These are phyloP conservation scores for Wickerhamiella nectarea DNA, from an alignment of 805 yeast species.

Conservation along the genomic window DNA sequence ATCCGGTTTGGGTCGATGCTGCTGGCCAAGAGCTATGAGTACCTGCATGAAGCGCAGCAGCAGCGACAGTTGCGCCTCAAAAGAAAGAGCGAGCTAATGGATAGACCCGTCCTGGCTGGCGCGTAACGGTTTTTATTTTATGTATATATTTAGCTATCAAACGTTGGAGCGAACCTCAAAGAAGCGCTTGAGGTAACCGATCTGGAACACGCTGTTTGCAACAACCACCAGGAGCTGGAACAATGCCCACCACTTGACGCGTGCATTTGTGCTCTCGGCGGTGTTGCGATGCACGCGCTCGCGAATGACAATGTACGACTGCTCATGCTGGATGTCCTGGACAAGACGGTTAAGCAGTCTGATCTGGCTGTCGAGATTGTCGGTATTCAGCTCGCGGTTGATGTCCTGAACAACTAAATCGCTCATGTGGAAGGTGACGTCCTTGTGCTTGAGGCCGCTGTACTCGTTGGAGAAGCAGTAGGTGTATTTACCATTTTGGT, in stretches of 20 bases:
- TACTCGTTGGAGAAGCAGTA: slow-evolving; percentile 90
- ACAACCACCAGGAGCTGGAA: slow-evolving; percentile 81
- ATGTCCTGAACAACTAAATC: slow-evolving; percentile 63
- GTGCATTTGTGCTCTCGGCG: slow-evolving; percentile 90
- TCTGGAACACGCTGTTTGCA: slow-evolving; percentile 80
- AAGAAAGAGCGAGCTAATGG: background rate
- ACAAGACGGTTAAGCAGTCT: slow-evolving; percentile 61
- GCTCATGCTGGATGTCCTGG: slow-evolving; percentile 78
- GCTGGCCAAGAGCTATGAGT: slow-evolving; percentile 72
- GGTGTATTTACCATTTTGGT: slow-evolving; percentile 55
- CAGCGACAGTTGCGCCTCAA: slow-evolving; percentile 47
- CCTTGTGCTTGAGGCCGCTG: slow-evolving; percentile 58
- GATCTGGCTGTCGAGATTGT: slow-evolving; percentile 74
- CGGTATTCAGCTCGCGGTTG: slow-evolving; percentile 63
- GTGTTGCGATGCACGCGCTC: slow-evolving; percentile 97
- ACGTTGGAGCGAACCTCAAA: slow-evolving; percentile 89
- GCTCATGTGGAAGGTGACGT: slow-evolving; percentile 88
- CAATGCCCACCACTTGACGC: slow-evolving; percentile 96
- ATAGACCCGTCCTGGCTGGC: background rate
- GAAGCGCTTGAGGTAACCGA: slow-evolving; percentile 83
- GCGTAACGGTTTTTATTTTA: too few relatives aligned
- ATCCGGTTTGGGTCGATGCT: slow-evolving; percentile 88
- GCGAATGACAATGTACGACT: slow-evolving; percentile 81
- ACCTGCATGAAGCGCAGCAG: slow-evolving; percentile 58
- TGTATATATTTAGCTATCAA: slow-evolving; percentile 28